Base-by-base conservation (phyloP, 208 protist genomes). In the Crithidia mellificae region DNA sequence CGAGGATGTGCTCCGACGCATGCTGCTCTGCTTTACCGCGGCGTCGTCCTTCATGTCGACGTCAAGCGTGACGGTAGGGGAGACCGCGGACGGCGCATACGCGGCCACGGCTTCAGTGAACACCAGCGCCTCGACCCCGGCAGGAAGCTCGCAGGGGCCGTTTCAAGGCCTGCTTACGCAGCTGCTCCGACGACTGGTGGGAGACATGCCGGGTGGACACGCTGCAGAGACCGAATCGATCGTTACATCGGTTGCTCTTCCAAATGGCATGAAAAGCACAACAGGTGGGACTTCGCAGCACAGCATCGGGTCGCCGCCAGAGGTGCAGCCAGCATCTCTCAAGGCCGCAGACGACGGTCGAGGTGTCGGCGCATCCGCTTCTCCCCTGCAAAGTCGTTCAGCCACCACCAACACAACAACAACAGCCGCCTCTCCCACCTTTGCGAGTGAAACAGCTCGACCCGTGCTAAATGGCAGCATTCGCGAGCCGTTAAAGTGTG, bases 1-100 rank as follows among this genome's bases (percentile, higher is more conserved):
- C 46, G 61, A 74, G 29, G 68, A 74, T 3, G 32, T 74, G 53
- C 53, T 74, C 41, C 61, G 68, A 22, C 61, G 61, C 61, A 67
- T 74, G 68, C 27, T 74, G 32, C 53, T 74, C 43, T 63, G 61
- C 61, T 68, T 68, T 41, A 74, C 61, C 20, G 1, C 61, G 0
- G 53, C 44, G 9, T 74, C 68, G 17, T 50, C 68, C n/a, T 68
- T 68, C 43, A 63, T 63, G 68, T 63, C 50, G 15, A 68, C 53
- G n/a, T 52, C 61, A 0, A 70, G 38, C 27, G 41, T 43, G 0
- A 39, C 49, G 14, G 6, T 24, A 17, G 53, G 17, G 27, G 63
- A 32, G 9, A 38, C 32, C 30, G 39, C 43, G 43, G 70, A 32
- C 43, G 8, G 27, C 20, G 63, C 59, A 6, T 47, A 25, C 20